phyloP scores from a whole-genome alignment of 2,329 filamentous ascomycete genomes.

The Alternaria atra region DNA sequence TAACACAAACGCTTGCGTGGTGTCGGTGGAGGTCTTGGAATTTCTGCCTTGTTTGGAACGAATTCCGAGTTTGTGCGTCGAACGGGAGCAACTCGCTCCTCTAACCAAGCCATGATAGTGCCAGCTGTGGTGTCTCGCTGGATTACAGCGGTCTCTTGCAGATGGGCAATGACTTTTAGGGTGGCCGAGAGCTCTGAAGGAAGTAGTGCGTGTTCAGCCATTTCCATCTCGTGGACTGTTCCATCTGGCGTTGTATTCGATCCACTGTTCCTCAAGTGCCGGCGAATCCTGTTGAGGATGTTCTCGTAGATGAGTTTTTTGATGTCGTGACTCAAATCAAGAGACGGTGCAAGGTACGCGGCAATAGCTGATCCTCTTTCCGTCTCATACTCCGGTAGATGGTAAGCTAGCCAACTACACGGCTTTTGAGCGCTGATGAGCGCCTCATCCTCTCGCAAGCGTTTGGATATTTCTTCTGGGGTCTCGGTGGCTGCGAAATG shows the following conservation, averaged over 20 bases:
- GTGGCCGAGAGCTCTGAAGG: conserved; percentile 14
- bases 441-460: conserved; percentile 16
- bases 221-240: not conserved
- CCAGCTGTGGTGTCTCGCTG: conserved; percentile 8
- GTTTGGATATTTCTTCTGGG: conserved; percentile 4
- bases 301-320: conserved; percentile 9
- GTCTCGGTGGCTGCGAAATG: conserved; percentile 9
- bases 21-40: conserved; percentile 7
- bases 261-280: not conserved
- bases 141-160: conserved; percentile 11
- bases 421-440: conserved; percentile 10
- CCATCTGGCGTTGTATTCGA: not conserved
- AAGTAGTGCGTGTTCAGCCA: not conserved
- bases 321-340: not conserved
- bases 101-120: not conserved
- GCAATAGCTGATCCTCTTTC: conserved; percentile 3
- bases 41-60: not conserved
- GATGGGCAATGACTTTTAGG: conserved; percentile 8
- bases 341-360: not conserved
- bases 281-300: not conserved
- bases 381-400: conserved; percentile 10
- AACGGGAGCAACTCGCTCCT: not conserved
- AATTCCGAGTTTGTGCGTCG: not conserved
- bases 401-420: conserved; percentile 19
- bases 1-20: conserved; percentile 17